These are phyloP conservation scores for Saksenaea oblongispora DNA, from an alignment of 371 early-diverging fungal species.

Conservation along the genomic window DNA sequence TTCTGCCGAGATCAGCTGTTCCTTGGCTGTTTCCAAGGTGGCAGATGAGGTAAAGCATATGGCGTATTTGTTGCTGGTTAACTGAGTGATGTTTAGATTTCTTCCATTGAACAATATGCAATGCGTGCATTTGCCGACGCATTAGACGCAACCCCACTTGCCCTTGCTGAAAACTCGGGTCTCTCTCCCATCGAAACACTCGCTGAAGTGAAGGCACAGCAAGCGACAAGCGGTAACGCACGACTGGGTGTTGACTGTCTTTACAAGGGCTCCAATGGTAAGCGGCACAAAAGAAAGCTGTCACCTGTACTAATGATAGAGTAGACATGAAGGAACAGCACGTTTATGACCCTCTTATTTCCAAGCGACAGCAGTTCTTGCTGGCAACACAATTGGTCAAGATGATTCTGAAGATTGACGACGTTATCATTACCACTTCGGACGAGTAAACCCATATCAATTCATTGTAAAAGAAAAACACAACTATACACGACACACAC, in stretches of 20 bases:
- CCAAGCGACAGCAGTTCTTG: conserved; percentile 98
- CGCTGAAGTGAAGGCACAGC: conserved; percentile 92
- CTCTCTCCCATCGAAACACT: conserved; percentile 95
- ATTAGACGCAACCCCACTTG: conserved; percentile 95
- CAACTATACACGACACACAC: too few species aligned
- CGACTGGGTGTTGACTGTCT: conserved; percentile 97
- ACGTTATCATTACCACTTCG: conserved; percentile 73
- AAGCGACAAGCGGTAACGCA: conserved; percentile 83
- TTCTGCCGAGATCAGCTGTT: conserved; percentile 96
- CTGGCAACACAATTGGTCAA: conserved; percentile 99
- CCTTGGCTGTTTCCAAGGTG: conserved; percentile 89
- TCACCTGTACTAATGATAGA: neutral
- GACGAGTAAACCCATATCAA: neutral
- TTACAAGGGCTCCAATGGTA: conserved; percentile 83
- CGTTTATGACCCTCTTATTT: conserved; percentile 98
- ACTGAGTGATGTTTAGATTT: conserved; percentile 48
- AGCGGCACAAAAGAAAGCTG: neutral
- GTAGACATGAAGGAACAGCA: conserved; percentile 95
- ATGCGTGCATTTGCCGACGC: conserved; percentile 98
- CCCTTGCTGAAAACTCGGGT: conserved; percentile 98
- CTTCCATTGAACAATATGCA: conserved; percentile 96
- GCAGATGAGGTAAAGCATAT: conserved; percentile 75
- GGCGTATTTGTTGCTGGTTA: neutral
- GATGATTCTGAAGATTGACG: conserved; percentile 97
- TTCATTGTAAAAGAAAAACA: neutral